Conservation (phyloP, 257 asterid genomes). For the Rhazya stricta region DNA sequence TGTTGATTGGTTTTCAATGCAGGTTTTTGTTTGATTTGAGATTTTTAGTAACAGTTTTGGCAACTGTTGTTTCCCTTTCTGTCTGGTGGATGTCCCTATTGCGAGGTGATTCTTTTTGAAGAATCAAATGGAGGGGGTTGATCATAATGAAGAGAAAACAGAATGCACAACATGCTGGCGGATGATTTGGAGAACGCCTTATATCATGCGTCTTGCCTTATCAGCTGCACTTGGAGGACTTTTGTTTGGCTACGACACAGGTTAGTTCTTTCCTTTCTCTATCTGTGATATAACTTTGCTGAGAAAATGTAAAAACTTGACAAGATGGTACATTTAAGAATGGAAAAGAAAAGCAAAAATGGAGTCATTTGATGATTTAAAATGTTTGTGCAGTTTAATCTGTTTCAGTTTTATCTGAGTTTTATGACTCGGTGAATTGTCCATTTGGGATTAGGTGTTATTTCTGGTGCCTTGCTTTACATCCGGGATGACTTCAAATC, state of each 20-base stretch:
- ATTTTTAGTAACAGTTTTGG: neutral
- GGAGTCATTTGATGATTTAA: no score
- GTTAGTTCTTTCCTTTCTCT: slow-evolving; percentile 20
- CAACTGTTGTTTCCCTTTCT: neutral
- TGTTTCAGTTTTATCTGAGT: neutral
- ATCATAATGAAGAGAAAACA: slow-evolving; percentile 45
- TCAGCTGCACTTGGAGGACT: slow-evolving; percentile 87
- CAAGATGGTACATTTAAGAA: neutral
- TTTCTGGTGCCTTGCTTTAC: slow-evolving; percentile 82
- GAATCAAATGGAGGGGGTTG: slow-evolving; percentile 53
- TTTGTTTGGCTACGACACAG: slow-evolving; percentile 74
- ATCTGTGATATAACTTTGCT: neutral
- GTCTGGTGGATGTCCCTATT: neutral
- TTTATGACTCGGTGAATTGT: neutral
- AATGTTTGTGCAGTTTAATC: no score
- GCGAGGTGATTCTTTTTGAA: slow-evolving; percentile 6
- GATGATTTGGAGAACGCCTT: slow-evolving; percentile 53
- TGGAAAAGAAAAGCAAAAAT: neutral
- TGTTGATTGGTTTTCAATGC: slow-evolving; percentile 1
- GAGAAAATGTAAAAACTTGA: no score
- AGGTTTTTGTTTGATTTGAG: neutral
- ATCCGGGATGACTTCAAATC: slow-evolving; percentile 52
- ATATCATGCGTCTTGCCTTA: slow-evolving; percentile 71
- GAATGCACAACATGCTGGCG: slow-evolving; percentile 73
- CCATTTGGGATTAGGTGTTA: slow-evolving; percentile 49